Conservation (phyloP, 106 monocot species). For the Phalaenopsis aphrodite region DNA sequence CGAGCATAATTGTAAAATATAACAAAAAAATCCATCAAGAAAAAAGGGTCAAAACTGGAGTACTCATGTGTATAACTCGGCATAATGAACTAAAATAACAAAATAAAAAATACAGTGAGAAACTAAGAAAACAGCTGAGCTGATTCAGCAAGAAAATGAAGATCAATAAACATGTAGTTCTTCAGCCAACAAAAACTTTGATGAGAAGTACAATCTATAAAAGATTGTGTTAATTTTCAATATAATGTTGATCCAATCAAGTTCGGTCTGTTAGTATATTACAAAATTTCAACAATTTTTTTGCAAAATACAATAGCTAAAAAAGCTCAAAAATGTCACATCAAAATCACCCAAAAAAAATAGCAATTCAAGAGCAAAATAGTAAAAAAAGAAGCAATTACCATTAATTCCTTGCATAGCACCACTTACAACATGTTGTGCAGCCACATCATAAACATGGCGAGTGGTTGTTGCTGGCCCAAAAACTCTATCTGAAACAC, state of each 20-base stretch:
- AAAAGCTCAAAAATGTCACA: background rate
- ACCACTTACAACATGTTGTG: slow-evolving; percentile 87
- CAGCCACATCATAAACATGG: slow-evolving; percentile 92
- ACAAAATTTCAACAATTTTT: background rate
- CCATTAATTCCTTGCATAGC: slow-evolving; percentile 99
- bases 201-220: background rate
- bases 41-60: background rate
- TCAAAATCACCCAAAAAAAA: background rate
- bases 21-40: background rate
- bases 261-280: background rate
- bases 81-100: background rate
- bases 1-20: background rate
- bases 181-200: background rate
- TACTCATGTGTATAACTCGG: background rate
- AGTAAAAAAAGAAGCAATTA: slow-evolving; percentile 11
- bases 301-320: background rate
- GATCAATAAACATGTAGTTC: background rate
- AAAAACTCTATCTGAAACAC: slow-evolving; percentile 78
- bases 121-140: background rate
- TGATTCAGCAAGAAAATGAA: background rate
- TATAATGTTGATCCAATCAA: background rate
- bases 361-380: background rate
- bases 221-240: background rate
- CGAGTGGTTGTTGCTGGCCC: slow-evolving; percentile 94
- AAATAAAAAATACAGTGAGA: background rate